phyloP scores from a whole-genome alignment of 169 alveolate species.

The Eimeria praecox region DNA sequence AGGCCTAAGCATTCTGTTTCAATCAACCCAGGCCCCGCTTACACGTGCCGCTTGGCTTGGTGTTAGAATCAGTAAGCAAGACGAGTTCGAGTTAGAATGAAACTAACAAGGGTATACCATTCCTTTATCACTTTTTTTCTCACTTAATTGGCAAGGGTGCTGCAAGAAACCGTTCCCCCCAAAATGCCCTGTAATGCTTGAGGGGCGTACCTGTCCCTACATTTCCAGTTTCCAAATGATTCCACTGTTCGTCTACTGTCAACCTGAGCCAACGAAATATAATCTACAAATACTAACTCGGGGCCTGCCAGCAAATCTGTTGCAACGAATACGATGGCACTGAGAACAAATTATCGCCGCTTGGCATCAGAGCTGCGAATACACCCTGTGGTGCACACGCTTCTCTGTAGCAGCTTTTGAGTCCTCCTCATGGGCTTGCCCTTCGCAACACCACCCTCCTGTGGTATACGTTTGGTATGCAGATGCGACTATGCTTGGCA shows the following conservation, averaged over 20 bases:
- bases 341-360: background rate
- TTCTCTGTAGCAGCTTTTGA: background rate
- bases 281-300: background rate
- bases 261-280: background rate
- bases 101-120: too few relatives aligned
- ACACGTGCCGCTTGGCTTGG: background rate
- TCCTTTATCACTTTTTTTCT: background rate
- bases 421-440: background rate
- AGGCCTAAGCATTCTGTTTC: too few relatives aligned
- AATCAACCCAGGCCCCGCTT: background rate
- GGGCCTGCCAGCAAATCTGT: background rate
- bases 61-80: background rate
- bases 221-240: background rate
- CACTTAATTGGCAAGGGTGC: background rate
- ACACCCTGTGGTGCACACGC: background rate
- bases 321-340: background rate
- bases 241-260: background rate
- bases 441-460: background rate
- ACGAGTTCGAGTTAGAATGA: background rate
- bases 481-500: background rate
- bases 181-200: background rate
- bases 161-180: background rate
- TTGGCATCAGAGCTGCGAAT: background rate
- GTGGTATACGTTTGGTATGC: background rate
- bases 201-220: background rate